Evolutionary conservation across 2,329 filamentous ascomycete genomes (phyloP), one percentile per base, ranked within the genome.

Genomic region (Aphanocladium album): DNA sequence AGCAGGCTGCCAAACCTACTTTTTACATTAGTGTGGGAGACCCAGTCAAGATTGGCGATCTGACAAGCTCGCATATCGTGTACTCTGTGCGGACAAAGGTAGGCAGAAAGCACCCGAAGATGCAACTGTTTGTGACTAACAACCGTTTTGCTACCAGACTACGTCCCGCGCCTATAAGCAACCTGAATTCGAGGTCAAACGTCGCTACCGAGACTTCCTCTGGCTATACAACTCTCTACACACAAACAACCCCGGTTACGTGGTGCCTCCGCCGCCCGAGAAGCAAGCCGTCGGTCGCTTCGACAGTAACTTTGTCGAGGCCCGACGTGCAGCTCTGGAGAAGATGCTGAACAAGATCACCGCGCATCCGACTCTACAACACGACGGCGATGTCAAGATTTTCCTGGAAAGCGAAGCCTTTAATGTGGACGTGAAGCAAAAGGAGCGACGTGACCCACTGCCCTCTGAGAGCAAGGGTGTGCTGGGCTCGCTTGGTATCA

Each of bases 331-430:
- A 63, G 95, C 95, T 16, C 78, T 99, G 62, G 95, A 99, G 76
- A 91, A 95, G 72, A 99, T 99, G 95, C 80, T 97, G 59, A 98
- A 97, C 83, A 98, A 96, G 80, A 95, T 87, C 62, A 91, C 93
- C 2, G 85, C 87, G 12, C 95, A 99, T 73, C 89, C 91, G 8
- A 90, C 92, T 37, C 80, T 99, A 65, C 95, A 98, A 72, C 91
- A 96, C 69, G 95, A 99, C 70, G 87, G 85, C 6, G 95, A 99
- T 70, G 77, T 99, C 64, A 99, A 99, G 78, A 86, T 98, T 5
- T 99, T 99, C 75, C 79, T 99, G 16, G 95, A 99, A 76, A 98
- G 93, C 71, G 95, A 99, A 69, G 83, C 92, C 0, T 97, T 99
- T 79, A 97, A 92, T 69, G 85, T 96, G 41, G 95, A 99, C 69